Evolutionary conservation across 768 basidiomycete species (phyloP).

Genomic region (Collybia nuda): DNA sequence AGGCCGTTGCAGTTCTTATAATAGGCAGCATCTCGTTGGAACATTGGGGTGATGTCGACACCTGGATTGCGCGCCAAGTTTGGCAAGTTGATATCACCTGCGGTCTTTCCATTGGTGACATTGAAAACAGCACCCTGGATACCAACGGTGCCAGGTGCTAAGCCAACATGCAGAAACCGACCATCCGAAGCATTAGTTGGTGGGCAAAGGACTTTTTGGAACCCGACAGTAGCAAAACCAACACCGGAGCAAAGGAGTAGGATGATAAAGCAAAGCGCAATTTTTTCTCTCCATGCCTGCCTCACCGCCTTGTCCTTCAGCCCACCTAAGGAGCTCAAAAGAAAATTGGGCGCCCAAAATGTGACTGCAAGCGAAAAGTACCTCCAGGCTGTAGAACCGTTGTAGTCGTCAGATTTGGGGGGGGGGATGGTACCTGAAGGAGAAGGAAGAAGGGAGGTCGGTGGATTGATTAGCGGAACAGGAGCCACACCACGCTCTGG

Average conservation of each 20-base stretch:
- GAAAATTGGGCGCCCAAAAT: conserved; percentile 86
- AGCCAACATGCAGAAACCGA: conserved; percentile 56
- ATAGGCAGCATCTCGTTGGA: conserved; percentile 66
- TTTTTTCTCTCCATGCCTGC: conserved; percentile 98
- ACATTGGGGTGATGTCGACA: conserved; percentile 88
- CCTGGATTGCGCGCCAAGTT: conserved; percentile 60
- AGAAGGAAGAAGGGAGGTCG: conserved; percentile 39
- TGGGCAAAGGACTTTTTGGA: conserved; percentile 92
- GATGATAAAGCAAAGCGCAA: conserved; percentile 89
- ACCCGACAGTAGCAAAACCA: conserved; percentile 93
- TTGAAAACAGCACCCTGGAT: conserved; percentile 80
- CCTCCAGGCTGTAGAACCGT: conserved; percentile 69
- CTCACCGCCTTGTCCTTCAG: conserved; percentile 74
- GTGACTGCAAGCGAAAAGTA: conserved; percentile 78
- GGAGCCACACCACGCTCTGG: conserved; percentile 95
- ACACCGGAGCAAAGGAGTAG: conserved; percentile 72
- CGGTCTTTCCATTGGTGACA: conserved; percentile 52
- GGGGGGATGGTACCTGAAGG: conserved; percentile 31
- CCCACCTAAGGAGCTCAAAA: conserved; percentile 74
- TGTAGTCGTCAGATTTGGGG: conserved; percentile 32
- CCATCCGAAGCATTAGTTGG: conserved; percentile 40
- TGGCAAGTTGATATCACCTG: conserved; percentile 56
- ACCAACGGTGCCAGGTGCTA: conserved; percentile 63
- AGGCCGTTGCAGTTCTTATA: conserved; percentile 67
- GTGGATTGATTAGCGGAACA: conserved; percentile 90